Evolutionary conservation across 2,329 filamentous ascomycete genomes (phyloP).

Genomic region (Neobulgaria alba): DNA sequence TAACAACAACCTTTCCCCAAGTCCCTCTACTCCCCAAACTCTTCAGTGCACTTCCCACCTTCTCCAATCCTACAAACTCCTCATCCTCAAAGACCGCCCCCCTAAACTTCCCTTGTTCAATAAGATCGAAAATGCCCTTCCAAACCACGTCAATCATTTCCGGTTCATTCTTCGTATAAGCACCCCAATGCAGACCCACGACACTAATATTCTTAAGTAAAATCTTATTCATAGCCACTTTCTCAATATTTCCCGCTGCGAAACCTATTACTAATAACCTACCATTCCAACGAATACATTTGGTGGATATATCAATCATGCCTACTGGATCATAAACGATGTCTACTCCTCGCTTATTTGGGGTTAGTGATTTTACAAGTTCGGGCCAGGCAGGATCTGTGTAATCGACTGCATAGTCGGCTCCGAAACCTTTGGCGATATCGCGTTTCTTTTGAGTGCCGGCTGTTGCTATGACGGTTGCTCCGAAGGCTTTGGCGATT

Average conservation of each 20-base stretch:
- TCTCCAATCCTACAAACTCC: slow-evolving; percentile 75
- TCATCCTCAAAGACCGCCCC: slow-evolving; percentile 77
- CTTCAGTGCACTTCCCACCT: slow-evolving; percentile 65
- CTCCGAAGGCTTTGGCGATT: slow-evolving; percentile 85
- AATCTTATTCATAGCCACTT: slow-evolving; percentile 86
- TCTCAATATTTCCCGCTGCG: slow-evolving; percentile 78
- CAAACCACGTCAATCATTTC: slow-evolving; percentile 66
- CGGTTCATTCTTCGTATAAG: slow-evolving; percentile 66
- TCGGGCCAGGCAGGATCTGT: slow-evolving; percentile 53
- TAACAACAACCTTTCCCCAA: slow-evolving; percentile 94
- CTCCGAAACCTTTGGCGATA: slow-evolving; percentile 71
- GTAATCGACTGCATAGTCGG: slow-evolving; percentile 78
- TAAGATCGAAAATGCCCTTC: slow-evolving; percentile 71
- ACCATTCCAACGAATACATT: slow-evolving; percentile 91
- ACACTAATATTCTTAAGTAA: slow-evolving; percentile 88
- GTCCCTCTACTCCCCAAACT: slow-evolving; percentile 74
- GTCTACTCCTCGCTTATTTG: slow-evolving; percentile 63
- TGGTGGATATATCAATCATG: slow-evolving; percentile 76
- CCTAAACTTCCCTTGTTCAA: slow-evolving; percentile 68
- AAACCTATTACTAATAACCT: slow-evolving; percentile 84
- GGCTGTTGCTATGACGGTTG: slow-evolving; percentile 87
- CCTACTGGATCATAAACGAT: slow-evolving; percentile 95
- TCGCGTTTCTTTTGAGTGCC: slow-evolving; percentile 72
- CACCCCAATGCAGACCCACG: slow-evolving; percentile 87
- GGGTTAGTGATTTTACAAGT: slow-evolving; percentile 69